Base-by-base conservation (phyloP, 2,329 filamentous ascomycete species). In the Ascosphaera acerosa region DNA sequence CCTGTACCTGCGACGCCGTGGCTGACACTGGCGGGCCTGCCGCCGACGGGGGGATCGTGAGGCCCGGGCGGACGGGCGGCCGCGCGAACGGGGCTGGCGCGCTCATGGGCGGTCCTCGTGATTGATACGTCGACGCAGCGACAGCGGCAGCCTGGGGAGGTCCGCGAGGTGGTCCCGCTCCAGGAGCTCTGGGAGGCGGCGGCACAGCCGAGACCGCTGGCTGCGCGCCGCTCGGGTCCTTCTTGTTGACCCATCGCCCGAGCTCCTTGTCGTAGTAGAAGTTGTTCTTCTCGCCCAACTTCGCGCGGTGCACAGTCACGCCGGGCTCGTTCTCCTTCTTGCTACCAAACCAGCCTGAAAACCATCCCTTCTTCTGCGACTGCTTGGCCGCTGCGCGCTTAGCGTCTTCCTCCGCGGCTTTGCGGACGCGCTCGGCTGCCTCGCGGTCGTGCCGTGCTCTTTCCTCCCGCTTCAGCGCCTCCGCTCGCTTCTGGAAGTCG, bases 201-300 rank as follows among this genome's bases (percentile, higher is more conserved):
- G 84, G 76, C 0, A 81, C 70, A 1, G 70, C 70, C 29, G 57
- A 54, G 16, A 57, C 47, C n/a, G 56, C 52, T 15, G 60, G 48
- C 18, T 64, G 65, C 33, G 75, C 71, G 5, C 66, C 64, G 10
- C 57, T 57, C 9, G 72, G 72, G 7, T 69, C 68, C 48, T 91
- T 92, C 59, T 92, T 92, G 58, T 97, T 94, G 48, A 97, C 63
- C 89, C 89, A 97, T 48, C 87, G 81, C 58, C 90, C 89, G 32
- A 91, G 64, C n/a, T 92, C 77, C 2, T 81, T 76, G 46, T 97
- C 87, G 44, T 87, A 97, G 41, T 84, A 74, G 51, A 97, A 92
- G 29, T 71, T 80, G 50, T 70, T 91, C 45, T 87, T 70, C 51
- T 97, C 89, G 37, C 38, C 89, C 6, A 97, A 65, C 45, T 97